phyloP scores from a whole-genome alignment of 2,329 filamentous ascomycete genomes.

The Neoscytalidium dimidiatum region DNA sequence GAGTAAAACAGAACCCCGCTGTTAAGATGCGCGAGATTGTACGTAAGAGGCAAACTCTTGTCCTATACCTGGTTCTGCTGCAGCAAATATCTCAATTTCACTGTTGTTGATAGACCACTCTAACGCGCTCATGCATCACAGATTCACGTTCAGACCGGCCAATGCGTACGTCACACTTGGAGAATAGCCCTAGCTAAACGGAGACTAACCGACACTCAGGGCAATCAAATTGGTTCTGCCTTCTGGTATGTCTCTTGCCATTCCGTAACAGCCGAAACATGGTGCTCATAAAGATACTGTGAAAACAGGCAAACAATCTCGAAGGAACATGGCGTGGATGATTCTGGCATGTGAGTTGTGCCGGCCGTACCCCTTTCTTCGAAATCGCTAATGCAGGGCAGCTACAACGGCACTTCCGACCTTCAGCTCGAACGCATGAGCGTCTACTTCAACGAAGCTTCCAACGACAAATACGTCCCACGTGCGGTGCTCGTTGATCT shows the following conservation, averaged over 20 bases:
- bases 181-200: not conserved
- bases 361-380: not conserved
- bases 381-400: constrained; percentile 42
- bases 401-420: constrained; percentile 96
- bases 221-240: constrained; percentile 99
- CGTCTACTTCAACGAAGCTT: constrained; percentile 99
- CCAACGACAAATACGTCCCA: constrained; percentile 98
- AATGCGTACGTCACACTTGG: constrained; percentile 74
- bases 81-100: constrained; percentile 34
- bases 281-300: constrained; percentile 13
- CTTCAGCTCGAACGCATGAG: constrained; percentile 99
- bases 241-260: constrained; percentile 72
- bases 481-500: constrained; percentile 99
- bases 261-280: constrained; percentile 27
- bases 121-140: no score
- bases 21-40: constrained; percentile 70
- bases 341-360: constrained; percentile 81
- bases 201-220: constrained; percentile 57
- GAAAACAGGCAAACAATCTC: constrained; percentile 55
- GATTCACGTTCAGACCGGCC: constrained; percentile 99
- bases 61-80: constrained; percentile 31
- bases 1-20: constrained; percentile 11
- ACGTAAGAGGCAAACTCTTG: constrained; percentile 53
- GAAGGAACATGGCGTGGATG: constrained; percentile 88
- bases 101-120: no score